Conservation (phyloP, 225 moss, liverwort and hornwort species). For the Pleurozium schreberi region DNA sequence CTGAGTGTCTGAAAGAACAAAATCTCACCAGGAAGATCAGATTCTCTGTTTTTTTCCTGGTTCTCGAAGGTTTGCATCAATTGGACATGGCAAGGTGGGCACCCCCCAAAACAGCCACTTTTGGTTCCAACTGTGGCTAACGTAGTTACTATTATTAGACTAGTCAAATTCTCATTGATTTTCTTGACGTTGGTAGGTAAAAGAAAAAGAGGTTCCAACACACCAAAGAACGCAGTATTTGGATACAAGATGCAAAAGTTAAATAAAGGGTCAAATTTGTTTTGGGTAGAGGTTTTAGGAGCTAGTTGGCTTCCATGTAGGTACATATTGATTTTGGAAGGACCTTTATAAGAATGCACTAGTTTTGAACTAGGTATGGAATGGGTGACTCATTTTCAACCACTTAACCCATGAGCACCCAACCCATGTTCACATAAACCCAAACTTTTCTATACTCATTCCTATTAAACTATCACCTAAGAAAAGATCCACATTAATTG, state of each 20-base stretch:
- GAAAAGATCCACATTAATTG: too few species aligned
- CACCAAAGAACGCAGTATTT: fast-evolving
- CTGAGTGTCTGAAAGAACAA: neutral
- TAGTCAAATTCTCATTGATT: too few species aligned
- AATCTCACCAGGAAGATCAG: neutral
- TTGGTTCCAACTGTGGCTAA: neutral
- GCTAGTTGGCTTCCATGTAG: fast-evolving
- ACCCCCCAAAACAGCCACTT: neutral
- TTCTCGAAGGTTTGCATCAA: neutral
- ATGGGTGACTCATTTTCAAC: too few species aligned
- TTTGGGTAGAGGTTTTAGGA: fast-evolving
- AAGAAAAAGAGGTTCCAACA: fast-evolving
- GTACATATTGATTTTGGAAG: neutral
- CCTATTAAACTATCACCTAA: too few species aligned
- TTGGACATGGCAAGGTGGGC: neutral
- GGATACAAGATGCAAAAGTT: neutral
- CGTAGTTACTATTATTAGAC: neutral
- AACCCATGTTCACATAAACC: too few species aligned
- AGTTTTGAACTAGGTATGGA: too few species aligned
- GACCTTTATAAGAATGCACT: too few species aligned
- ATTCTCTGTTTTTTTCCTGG: neutral
- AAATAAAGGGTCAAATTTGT: too few species aligned
- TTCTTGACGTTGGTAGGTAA: too few species aligned
- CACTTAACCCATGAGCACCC: too few species aligned
- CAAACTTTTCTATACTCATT: too few species aligned